These are phyloP conservation scores for Talaromyces proteolyticus DNA, from an alignment of 495 filamentous ascomycete genomes.

Conservation along the genomic window DNA sequence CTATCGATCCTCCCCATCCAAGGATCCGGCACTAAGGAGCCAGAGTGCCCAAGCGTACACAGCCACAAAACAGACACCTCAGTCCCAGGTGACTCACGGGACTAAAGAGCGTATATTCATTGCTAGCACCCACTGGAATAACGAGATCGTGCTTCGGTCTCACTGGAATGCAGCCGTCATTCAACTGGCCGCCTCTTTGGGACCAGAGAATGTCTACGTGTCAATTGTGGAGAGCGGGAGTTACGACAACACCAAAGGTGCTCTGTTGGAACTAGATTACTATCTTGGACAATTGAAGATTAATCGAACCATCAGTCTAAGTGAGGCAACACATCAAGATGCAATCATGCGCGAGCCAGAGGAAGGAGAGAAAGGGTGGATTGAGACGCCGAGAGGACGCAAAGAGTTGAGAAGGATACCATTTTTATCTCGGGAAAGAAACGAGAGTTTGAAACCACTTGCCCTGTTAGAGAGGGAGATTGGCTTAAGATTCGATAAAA, in stretches of 20 bases:
- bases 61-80: neutral
- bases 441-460: conserved; percentile 45
- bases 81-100: too few relatives aligned
- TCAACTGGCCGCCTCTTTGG: conserved; percentile 48
- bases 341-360: conserved; percentile 33
- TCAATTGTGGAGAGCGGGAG: conserved; percentile 67
- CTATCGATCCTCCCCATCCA: neutral
- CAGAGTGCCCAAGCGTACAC: neutral
- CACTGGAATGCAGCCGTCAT: conserved; percentile 59
- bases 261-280: conserved; percentile 52
- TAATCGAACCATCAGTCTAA: neutral
- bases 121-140: conserved; percentile 66
- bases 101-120: conserved; percentile 57
- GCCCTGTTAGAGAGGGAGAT: conserved; percentile 30
- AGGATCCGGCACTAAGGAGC: neutral
- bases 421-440: conserved; percentile 59
- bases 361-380: conserved; percentile 17
- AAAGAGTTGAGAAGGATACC: conserved; percentile 62
- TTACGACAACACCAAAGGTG: conserved; percentile 63
- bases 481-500: conserved; percentile 55
- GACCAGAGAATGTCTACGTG: conserved; percentile 63
- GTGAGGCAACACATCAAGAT: neutral
- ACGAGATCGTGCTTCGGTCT: conserved; percentile 52
- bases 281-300: neutral
- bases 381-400: conserved; percentile 24